Conservation (phyloP, 306 rosid genomes). For the Boehmeria nivea region DNA sequence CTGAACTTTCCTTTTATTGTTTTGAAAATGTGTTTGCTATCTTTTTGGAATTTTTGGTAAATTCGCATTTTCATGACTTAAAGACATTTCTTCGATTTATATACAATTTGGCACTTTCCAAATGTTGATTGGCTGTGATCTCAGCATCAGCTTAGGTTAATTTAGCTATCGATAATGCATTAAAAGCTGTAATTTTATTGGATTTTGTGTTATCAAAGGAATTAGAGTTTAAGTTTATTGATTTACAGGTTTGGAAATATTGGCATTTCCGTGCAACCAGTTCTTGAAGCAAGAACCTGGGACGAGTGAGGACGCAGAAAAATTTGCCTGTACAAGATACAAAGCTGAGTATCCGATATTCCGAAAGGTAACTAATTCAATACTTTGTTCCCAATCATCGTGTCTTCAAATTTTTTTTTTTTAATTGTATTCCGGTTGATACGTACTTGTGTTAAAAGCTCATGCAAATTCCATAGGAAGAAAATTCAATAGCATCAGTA, state of each 20-base stretch:
- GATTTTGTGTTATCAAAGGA: slow-evolving; percentile 6
- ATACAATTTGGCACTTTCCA: too few relatives aligned
- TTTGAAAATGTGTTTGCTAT: neutral
- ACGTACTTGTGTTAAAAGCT: too few relatives aligned
- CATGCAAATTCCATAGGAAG: too few relatives aligned
- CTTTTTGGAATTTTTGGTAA: too few relatives aligned
- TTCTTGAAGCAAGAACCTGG: slow-evolving; percentile 87
- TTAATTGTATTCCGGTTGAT: too few relatives aligned
- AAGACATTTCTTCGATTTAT: too few relatives aligned
- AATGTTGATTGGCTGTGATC: too few relatives aligned
- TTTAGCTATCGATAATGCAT: neutral
- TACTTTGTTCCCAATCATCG: neutral
- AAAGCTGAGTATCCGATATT: slow-evolving; percentile 86
- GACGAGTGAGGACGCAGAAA: slow-evolving; percentile 56
- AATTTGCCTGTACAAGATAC: slow-evolving; percentile 76
- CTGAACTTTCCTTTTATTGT: too few relatives aligned
- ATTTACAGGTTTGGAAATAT: slow-evolving; percentile 67
- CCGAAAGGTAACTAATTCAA: slow-evolving; percentile 64
- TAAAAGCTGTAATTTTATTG: neutral
- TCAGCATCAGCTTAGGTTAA: too few relatives aligned
- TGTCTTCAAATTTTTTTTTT: too few relatives aligned
- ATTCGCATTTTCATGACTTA: too few relatives aligned
- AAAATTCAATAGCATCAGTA: too few relatives aligned
- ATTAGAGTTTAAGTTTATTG: slow-evolving; percentile 2
- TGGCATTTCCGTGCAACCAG: slow-evolving; percentile 98